Conservation (phyloP, 2,329 filamentous ascomycete species). For the Aspergillus melleus region DNA sequence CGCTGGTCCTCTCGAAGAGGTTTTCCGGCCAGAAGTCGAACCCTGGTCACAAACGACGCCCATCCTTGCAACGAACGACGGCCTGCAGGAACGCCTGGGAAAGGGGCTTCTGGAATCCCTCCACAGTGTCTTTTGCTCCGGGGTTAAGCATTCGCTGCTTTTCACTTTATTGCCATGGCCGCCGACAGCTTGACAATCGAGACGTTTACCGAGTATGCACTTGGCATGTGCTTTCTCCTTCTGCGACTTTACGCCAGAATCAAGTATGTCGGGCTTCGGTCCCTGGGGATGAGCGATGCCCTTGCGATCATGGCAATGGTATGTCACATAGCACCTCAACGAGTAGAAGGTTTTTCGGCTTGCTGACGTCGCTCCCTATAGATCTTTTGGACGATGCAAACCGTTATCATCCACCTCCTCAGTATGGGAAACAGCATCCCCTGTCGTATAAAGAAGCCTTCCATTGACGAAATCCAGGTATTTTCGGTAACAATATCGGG, state of each 20-base stretch:
- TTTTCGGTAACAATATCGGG: slow-evolving; percentile 31
- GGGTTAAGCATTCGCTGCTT: not conserved
- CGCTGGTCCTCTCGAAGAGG: not conserved
- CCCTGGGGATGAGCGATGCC: not conserved
- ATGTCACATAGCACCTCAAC: not conserved
- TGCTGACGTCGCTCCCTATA: not conserved
- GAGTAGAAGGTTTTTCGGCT: not conserved
- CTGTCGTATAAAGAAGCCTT: not conserved
- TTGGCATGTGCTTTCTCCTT: slow-evolving; percentile 13
- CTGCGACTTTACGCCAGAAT: slow-evolving; percentile 3
- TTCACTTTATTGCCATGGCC: slow-evolving; percentile 4
- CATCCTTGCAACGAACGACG: not conserved
- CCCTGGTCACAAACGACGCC: too few species aligned
- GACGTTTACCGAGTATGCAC: slow-evolving; percentile 21
- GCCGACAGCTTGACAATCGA: slow-evolving; percentile 13
- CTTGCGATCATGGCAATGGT: not conserved
- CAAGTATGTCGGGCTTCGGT: not conserved
- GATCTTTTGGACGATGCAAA: not conserved
- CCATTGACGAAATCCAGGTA: slow-evolving; percentile 12
- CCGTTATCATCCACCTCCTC: not conserved
- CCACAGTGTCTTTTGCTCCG: not conserved
- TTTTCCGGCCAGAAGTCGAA: not conserved
- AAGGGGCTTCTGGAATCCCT: not conserved
- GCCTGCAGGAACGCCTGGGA: not conserved
- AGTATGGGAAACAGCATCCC: not conserved